Evolutionary conservation across 1,139 yeast species (phyloP).

Genomic region (Hyphopichia burtonii): DNA sequence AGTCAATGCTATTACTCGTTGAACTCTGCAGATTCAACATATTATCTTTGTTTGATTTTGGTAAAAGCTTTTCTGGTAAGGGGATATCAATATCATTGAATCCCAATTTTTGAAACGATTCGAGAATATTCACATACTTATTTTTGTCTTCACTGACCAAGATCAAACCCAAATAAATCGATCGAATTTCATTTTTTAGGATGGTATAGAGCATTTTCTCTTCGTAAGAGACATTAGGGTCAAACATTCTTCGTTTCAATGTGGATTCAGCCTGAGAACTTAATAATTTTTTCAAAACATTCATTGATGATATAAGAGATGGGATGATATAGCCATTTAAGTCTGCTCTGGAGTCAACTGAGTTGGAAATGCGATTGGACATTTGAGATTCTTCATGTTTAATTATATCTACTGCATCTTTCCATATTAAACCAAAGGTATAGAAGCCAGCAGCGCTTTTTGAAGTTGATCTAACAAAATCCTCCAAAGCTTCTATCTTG

Average conservation of each 20-base stretch:
- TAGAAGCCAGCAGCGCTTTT: conserved; percentile 29
- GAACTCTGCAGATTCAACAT: not conserved
- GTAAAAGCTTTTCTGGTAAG: not conserved
- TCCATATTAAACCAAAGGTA: conserved; percentile 34
- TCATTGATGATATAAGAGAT: not conserved
- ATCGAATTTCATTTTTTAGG: not conserved
- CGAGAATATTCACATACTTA: not conserved
- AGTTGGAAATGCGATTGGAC: conserved; percentile 15
- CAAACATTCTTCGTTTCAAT: not conserved
- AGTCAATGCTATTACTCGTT: not conserved
- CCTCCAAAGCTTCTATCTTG: conserved; percentile 29
- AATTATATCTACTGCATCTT: conserved; percentile 32
- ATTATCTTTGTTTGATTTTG: not conserved
- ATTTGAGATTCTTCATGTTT: conserved; percentile 27
- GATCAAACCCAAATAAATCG: conserved; percentile 1
- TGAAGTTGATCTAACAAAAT: conserved; percentile 24
- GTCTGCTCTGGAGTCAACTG: conserved; percentile 6
- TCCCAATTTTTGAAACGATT: conserved; percentile 1
- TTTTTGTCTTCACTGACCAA: not conserved
- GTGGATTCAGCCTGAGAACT: not conserved
- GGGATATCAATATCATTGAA: conserved; percentile 1
- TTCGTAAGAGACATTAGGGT: not conserved
- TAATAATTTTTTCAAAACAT: not conserved
- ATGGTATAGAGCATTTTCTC: not conserved
- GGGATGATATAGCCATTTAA: not conserved